These are phyloP conservation scores for Boechera divaricarpa DNA, from an alignment of 345 rosid genomes.

Conservation along the genomic window DNA sequence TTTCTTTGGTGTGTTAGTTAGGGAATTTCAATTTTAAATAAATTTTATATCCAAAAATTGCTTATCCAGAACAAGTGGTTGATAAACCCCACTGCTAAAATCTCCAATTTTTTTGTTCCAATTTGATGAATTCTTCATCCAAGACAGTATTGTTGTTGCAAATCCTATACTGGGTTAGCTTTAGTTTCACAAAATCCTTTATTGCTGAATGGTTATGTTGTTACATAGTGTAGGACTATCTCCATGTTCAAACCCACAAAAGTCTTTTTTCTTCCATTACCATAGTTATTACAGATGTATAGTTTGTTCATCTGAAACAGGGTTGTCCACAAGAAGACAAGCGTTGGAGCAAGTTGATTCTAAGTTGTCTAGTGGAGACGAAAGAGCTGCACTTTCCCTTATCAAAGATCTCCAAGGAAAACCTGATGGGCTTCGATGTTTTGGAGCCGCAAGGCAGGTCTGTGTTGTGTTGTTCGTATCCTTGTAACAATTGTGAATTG, in stretches of 20 bases:
- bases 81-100: not conserved
- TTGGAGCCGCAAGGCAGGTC: slow-evolving; percentile 85
- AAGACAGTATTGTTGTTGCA: not conserved
- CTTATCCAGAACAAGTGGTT: slow-evolving; percentile 40
- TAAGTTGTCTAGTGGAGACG: slow-evolving; percentile 77
- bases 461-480: not conserved
- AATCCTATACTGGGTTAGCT: not conserved
- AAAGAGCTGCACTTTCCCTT: slow-evolving; percentile 72
- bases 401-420: slow-evolving; percentile 77
- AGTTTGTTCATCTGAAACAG: slow-evolving; percentile 53
- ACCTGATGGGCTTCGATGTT: slow-evolving; percentile 77
- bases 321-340: slow-evolving; percentile 49
- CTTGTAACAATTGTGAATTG: too few species aligned
- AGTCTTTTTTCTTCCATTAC: slow-evolving; percentile 32
- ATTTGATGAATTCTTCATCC: slow-evolving; percentile 17
- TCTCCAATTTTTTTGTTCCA: not conserved
- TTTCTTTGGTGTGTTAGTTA: not conserved
- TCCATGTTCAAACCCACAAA: slow-evolving; percentile 38
- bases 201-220: slow-evolving; percentile 56
- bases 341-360: slow-evolving; percentile 68
- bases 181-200: not conserved
- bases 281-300: slow-evolving; percentile 42
- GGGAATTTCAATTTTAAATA: not conserved
- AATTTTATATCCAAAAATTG: not conserved
- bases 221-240: slow-evolving; percentile 39